Percentiles rank a stretch among this genome's conserved stretches.
Evolutionary conservation across 768 basidiomycete species (phyloP).

Genomic region (Amanita rubescens): DNA sequence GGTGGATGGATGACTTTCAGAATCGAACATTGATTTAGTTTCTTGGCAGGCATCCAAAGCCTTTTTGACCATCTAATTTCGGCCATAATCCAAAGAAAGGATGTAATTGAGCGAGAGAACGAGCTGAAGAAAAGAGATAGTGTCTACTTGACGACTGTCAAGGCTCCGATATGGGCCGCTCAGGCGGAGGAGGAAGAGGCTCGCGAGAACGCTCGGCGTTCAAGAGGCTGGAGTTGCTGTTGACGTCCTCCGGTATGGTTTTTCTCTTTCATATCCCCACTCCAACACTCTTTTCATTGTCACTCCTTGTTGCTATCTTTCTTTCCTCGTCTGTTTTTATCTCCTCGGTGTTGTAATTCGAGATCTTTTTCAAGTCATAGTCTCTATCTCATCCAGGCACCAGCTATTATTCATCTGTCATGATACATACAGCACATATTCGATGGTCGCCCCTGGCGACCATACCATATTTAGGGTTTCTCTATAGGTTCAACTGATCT

Average conservation of each 20-base stretch:
- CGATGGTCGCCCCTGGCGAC: neutral
- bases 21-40: conserved; percentile 7
- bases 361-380: conserved; percentile 13
- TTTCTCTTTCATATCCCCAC: neutral
- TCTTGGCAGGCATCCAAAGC: conserved; percentile 60
- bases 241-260: conserved; percentile 26
- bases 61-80: conserved; percentile 77
- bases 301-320: conserved; percentile 15
- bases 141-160: conserved; percentile 60
- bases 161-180: conserved; percentile 67
- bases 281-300: conserved; percentile 16
- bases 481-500: conserved; percentile 27
- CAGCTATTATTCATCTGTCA: conserved; percentile 1
- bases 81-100: conserved; percentile 73
- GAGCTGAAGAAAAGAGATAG: conserved; percentile 77
- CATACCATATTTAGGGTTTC: conserved; percentile 17
- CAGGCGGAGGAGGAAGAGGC: conserved; percentile 80
- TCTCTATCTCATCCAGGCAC: conserved; percentile 11
- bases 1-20: conserved; percentile 19
- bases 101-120: conserved; percentile 75
- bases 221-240: conserved; percentile 67
- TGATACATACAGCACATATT: conserved; percentile 6
- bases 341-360: conserved; percentile 14
- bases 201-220: conserved; percentile 41
- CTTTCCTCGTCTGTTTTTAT: conserved; percentile 11